phyloP scores from a whole-genome alignment of 2,329 filamentous ascomycete genomes.

The Simplicillium sp. region DNA sequence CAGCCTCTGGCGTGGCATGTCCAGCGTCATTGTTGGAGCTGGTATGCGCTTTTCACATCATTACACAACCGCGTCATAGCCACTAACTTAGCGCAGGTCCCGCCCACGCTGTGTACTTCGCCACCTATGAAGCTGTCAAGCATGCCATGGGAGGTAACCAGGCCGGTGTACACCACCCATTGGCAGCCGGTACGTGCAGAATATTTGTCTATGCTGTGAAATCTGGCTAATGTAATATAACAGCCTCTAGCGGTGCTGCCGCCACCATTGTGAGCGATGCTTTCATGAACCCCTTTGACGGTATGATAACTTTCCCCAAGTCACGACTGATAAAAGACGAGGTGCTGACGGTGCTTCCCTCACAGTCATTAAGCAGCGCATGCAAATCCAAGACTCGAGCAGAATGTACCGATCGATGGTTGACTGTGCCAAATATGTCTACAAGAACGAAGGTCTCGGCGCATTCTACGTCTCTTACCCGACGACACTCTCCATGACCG shows the following conservation, averaged over 20 bases:
- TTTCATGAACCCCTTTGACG: conserved; percentile 98
- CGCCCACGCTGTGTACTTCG: conserved; percentile 96
- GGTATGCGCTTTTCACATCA: conserved; percentile 45
- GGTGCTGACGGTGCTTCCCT: conserved; percentile 55
- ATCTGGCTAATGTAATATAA: conserved; percentile 3
- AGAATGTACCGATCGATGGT: conserved; percentile 74
- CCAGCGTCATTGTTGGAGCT: conserved; percentile 90
- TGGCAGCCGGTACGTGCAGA: conserved; percentile 70
- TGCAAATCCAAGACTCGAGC: conserved; percentile 95
- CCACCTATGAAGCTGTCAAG: conserved; percentile 95
- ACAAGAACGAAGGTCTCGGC: conserved; percentile 74
- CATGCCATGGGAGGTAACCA: conserved; percentile 90
- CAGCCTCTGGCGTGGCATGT: conserved; percentile 92
- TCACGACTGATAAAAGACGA: background rate
- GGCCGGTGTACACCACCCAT: conserved; percentile 76
- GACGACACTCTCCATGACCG: conserved; percentile 95
- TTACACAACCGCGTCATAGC: background rate
- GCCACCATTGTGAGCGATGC: conserved; percentile 97
- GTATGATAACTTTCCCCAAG: conserved; percentile 38
- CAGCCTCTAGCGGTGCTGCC: conserved; percentile 85
- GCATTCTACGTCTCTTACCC: conserved; percentile 99
- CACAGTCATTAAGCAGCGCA: conserved; percentile 95
- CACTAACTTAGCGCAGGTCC: conserved; percentile 53
- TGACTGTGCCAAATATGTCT: conserved; percentile 83
- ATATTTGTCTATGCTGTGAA: background rate